Evolutionary conservation across 2,329 filamentous ascomycete genomes (phyloP), one percentile per base, ranked within the genome.

Genomic region (Aureobasidium pullulans): DNA sequence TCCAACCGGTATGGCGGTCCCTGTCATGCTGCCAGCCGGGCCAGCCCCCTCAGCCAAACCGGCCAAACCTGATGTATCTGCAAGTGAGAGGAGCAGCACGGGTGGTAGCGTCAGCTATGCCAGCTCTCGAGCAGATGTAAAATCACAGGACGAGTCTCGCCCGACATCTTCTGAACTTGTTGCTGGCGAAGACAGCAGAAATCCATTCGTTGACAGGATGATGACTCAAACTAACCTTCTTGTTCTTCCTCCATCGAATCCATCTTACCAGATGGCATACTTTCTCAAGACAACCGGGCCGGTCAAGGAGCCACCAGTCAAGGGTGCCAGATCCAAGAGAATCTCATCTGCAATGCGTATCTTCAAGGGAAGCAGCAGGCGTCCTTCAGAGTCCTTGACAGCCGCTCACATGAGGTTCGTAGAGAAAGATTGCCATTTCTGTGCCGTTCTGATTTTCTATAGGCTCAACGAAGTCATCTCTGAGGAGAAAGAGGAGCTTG

Each of bases 201-300:
- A 16, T 23, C 57, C 57, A 6, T 59, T 59, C 32, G 46, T 57
- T 42, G 66, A 64, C 64, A 66, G 61, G 54, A 70, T 68, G 66
- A 71, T 67, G 60, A 71, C 69, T 13, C 64, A 67, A 42, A 65
- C 65, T 8, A 71, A 68, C 50, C 52, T 69, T 36, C 61, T 67
- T 29, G 63, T 63, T 32, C 52, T 71, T 37, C 69, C 68, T 9
- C 65, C 59, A 23, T 62, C 64, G 19, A 69, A 68, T 52, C 61
- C 64, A 10, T 69, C 69, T 9, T 67, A 68, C 36, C 72, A 75
- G 40, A 64, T 75, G 57, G 71, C 71, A 13, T 71, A 67, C 48
- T 75, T 75, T 57, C 61, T 75, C 50, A 67, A 67, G 59, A 72
- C 70, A 6, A 75, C 72, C 5, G 72, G 70, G 19, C 73, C 73